Evolutionary conservation across 2,329 filamentous ascomycete genomes (phyloP), one percentile per base, ranked within the genome.

Genomic region (Neofusicoccum cordaticola): DNA sequence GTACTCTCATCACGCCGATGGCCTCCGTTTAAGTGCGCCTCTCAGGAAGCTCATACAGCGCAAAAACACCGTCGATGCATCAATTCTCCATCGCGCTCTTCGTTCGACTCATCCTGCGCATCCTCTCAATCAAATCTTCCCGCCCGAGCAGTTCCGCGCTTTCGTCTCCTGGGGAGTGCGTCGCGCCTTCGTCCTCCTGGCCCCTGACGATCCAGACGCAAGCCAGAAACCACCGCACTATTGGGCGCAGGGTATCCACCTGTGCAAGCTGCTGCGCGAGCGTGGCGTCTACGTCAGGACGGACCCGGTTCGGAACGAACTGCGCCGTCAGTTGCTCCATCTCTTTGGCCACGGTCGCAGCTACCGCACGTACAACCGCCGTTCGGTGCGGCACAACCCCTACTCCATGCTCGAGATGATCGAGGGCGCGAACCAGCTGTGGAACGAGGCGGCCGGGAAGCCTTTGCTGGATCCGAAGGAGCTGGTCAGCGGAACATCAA

Each of bases 121-220:
- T 52, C 74, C 75, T 8, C 60, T 77, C 22, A 69, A 71, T 7
- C 57, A 66, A 27, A 65, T 77, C 1, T 74, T 76, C 35, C 66
- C 68, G 0, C 64, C 66, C 1, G 63, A 67, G 0, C 70, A 75
- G 34, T 68, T 72, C 17, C 72, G 74, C 62, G 74, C 63, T 2
- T 67, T 78, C 39, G 67, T 78, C 35, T 65, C 71, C 2, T 78
- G 75, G 75, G 75, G 75, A 7, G 73, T 78, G 58, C 69, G 69
- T 27, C 69, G 71, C 15, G 72, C 70, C 4, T 65, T 75, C 27
- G 68, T 74, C 2, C 66, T 68, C 31, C 70, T 71, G 17, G 69
- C 70, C 2, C 62, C 66, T 2, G 60, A 68, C 1, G 31, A 60
- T 22, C 42, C 41, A 4, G 19, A 37, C 1, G 44, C 35, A 3